Evolutionary conservation across 805 yeast genomes (phyloP), one percentile per base, ranked within the genome.

Genomic region (Teunomyces panamensis): DNA sequence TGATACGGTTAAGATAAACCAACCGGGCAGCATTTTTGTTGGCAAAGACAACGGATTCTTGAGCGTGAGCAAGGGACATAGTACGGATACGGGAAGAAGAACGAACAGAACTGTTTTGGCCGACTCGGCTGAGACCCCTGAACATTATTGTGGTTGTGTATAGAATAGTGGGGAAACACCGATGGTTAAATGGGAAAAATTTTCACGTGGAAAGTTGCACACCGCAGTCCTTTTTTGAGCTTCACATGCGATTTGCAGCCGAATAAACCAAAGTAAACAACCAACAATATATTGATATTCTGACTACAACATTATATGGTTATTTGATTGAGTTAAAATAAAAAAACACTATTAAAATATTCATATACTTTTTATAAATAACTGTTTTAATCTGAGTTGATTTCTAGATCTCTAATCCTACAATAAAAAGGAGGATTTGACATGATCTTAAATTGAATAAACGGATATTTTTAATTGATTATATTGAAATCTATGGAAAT

Each of bases 1-100:
- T 63, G 17, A 91, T 84, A 50, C 98, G 80, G 73, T 92, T 89
- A 54, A 92, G 74, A 7, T 86, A 78, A 56, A 91, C 73, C 32
- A 87, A 70, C 52, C 97, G 80, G 9, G 94, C 83, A 43, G 83
- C 79, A 57, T 83, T 81, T 50, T 75, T 69, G 56, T 81, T 76
- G 49, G 74, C 62, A 67, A 87, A 87, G 49, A 83, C 73, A 16
- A 87, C 94, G 51, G 83, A 88, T 47, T 67, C 74, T 41, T 64
- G 65, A 26, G 65, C 68, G 49, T 63, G 55, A 35, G 58, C 61
- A 35, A 44, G 43, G 30, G 47, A 34, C 29, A 34, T 45, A 35
- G 49, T 20, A 8, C 33, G 27, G 10, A 50, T 33, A 10, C 45
- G 8, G 13, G 53, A 28, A 9, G 48, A 30, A 9, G 33, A n/a